These are phyloP conservation scores for Halocafeteria seosinensis DNA, from an alignment of 108 stramenopile genomes.

Conservation along the genomic window DNA sequence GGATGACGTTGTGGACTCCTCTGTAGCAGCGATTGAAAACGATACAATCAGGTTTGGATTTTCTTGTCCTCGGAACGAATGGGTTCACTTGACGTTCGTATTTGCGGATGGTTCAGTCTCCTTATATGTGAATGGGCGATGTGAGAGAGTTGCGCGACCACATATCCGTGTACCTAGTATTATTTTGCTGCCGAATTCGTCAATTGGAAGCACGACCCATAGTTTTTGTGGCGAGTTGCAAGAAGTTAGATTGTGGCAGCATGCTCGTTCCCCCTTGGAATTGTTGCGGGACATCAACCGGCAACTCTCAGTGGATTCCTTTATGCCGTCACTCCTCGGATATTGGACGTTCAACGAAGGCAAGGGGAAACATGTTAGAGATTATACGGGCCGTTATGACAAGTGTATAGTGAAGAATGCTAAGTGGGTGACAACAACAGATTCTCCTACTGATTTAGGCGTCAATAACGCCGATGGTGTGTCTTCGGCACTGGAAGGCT, in stretches of 20 bases:
- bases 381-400: not conserved
- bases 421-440: not conserved
- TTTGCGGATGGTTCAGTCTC: not conserved
- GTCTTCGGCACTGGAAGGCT: too few relatives aligned
- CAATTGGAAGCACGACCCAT: too few relatives aligned
- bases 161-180: too few relatives aligned
- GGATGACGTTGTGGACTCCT: too few relatives aligned
- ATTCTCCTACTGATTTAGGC: too few relatives aligned
- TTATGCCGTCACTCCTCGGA: not conserved
- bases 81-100: not conserved
- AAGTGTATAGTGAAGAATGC: not conserved
- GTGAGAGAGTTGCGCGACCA: not conserved
- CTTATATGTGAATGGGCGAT: not conserved
- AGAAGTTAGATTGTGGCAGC: not conserved
- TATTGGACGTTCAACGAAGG: not conserved
- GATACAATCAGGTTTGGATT: too few relatives aligned
- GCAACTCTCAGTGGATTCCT: not conserved
- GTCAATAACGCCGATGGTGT: too few relatives aligned
- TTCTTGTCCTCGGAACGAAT: not conserved
- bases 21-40: too few relatives aligned
- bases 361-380: not conserved
- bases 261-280: not conserved
- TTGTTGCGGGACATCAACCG: not conserved
- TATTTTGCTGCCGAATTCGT: too few relatives aligned
- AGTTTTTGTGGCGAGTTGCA: not conserved